These are phyloP conservation scores for Earliella scabrosa DNA, from an alignment of 1,284 basidiomycete species.

Conservation along the genomic window DNA sequence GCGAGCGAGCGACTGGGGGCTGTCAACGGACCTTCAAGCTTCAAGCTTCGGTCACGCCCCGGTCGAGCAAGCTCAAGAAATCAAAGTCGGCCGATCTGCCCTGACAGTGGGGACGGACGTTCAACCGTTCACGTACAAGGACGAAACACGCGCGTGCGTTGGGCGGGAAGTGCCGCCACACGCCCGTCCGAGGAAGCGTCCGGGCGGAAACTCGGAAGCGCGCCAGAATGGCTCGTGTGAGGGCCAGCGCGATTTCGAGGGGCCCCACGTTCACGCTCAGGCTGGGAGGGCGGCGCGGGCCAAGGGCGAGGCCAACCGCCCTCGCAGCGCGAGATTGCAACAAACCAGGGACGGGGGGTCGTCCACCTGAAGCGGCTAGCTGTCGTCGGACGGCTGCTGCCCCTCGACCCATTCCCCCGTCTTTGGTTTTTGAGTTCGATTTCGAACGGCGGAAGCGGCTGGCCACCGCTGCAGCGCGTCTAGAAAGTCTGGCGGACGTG, in stretches of 20 bases:
- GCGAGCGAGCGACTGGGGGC: too few species aligned
- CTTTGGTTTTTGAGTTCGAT: too few species aligned
- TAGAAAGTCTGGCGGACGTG: not conserved
- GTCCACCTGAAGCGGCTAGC: too few species aligned
- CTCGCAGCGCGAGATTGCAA: not conserved
- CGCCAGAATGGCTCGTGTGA: constrained; percentile 11
- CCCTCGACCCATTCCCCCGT: too few species aligned
- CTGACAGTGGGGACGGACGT: not conserved
- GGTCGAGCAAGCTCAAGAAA: not conserved
- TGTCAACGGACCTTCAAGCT: not conserved
- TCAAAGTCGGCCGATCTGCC: not conserved
- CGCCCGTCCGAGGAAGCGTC: not conserved
- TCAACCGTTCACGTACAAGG: too few species aligned
- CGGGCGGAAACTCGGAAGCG: not conserved
- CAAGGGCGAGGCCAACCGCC: not conserved
- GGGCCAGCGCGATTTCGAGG: constrained; percentile 20
- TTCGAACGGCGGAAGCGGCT: not conserved
- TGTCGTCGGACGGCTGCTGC: too few species aligned
- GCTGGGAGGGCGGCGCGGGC: constrained; percentile 17
- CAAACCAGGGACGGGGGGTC: not conserved
- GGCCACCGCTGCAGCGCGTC: not conserved
- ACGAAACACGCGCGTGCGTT: not conserved
- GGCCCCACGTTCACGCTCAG: constrained; percentile 24
- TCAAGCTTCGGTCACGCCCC: not conserved
- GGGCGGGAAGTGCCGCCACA: not conserved